Percentiles rank a stretch among this genome's conserved stretches.
Conservation (phyloP, 768 basidiomycete genomes). For the Pleurotus platypus region DNA sequence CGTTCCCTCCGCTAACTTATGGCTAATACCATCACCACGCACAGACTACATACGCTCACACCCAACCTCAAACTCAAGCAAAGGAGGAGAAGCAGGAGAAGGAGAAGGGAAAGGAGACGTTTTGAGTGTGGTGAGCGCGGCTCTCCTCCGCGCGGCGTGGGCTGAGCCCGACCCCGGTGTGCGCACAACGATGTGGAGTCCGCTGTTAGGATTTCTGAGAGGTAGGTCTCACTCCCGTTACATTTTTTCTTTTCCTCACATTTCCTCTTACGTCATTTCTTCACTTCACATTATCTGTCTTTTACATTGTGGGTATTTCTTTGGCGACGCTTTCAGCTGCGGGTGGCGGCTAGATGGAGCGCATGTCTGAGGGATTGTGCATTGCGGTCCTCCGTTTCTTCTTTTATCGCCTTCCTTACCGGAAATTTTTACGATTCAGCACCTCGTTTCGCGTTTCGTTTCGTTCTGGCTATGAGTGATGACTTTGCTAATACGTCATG, state of each 20-base stretch:
- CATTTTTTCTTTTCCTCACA: background rate
- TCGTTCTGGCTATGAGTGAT: background rate
- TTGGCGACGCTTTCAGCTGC: too few species aligned
- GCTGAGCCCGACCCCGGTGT: conserved; percentile 71
- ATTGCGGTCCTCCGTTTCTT: too few species aligned
- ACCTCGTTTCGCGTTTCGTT: background rate
- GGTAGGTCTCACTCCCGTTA: conserved; percentile 36
- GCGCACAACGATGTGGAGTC: conserved; percentile 64
- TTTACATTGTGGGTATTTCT: too few species aligned
- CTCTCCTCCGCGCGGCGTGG: conserved; percentile 63
- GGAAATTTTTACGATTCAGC: background rate
- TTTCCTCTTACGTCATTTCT: background rate
- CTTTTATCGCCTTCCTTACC: too few species aligned
- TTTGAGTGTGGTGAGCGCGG: conserved; percentile 48
- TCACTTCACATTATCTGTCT: too few species aligned
- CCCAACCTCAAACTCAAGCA: too few species aligned
- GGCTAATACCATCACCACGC: too few species aligned
- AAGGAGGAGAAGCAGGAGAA: too few species aligned
- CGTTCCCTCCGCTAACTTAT: too few species aligned
- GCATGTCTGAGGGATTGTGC: too few species aligned
- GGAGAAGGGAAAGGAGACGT: conserved; percentile 5
- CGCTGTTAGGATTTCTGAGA: conserved; percentile 67
- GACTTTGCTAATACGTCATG: background rate
- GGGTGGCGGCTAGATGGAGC: too few species aligned
- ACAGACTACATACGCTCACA: too few species aligned